Evolutionary conservation across 345 rosid species (phyloP), one percentile per base, ranked within the genome.

Genomic region (Hevea brasiliensis): DNA sequence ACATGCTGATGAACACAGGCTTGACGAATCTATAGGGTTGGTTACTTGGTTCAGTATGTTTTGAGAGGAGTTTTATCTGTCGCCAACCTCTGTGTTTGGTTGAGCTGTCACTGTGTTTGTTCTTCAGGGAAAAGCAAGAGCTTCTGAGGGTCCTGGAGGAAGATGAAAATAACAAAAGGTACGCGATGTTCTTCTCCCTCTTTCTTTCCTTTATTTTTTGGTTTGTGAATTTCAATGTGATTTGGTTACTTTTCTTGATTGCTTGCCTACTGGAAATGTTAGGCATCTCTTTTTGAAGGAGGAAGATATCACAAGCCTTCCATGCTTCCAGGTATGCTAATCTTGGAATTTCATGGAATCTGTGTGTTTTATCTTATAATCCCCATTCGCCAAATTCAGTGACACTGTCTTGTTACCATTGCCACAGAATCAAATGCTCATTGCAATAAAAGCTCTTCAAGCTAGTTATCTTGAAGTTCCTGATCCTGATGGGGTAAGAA

Each of bases 401-500:
- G 48, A 48, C 23, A 20, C 20, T 21, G 10, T 23, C 24, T 37
- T 61, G 35, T 32, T 68, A 45, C 17, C 63, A 13, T 50, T 74
- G n/a, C 72, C 44, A 44, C 89, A 91, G 94, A 87, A 87, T 76
- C 82, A 75, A 66, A 89, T 89, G 44, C 77, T 89, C 58, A 68
- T 91, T 63, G 90, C 88, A 56, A 80, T 91, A 56, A 87, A 88
- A 84, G 89, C 91, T 85, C 97, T 94, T 74, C 79, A 73, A 75
- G 88, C 87, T 72, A 84, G 92, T 80, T 85, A 78, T 77, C 80
- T 91, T 24, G 91, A 91, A 81, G 92, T 88, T 79, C 92, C 89
- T 65, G 91, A 89, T 83, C 92, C 94, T 67, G 88, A 88, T 72
- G 89, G 85, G 87, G 94, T 88, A 67, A 61, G 81, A 50, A 50